Evolutionary conservation across 163 green algal species (phyloP).

Genomic region (Chlamydomonas reinhardtii): DNA sequence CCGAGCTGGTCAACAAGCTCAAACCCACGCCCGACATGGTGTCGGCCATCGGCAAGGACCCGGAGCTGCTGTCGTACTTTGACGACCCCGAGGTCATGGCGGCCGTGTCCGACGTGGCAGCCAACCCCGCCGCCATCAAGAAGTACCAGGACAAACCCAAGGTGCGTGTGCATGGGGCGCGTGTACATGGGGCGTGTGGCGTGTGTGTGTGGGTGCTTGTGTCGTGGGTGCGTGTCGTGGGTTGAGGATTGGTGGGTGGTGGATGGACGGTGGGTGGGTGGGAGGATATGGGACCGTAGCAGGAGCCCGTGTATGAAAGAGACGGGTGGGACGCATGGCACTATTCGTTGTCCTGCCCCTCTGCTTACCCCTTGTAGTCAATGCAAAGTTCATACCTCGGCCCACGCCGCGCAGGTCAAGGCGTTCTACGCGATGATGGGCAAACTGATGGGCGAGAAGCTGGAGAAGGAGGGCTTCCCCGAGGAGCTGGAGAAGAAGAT

Average conservation of each 20-base stretch:
- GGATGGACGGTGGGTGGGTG: no score
- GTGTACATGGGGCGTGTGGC: no score
- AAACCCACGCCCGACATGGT: slow-evolving; percentile 70
- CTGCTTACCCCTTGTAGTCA: no score
- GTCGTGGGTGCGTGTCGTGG: no score
- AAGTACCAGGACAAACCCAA: slow-evolving; percentile 79
- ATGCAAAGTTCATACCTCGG: no score
- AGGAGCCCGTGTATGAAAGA: no score
- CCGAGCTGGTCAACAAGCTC: slow-evolving; percentile 62
- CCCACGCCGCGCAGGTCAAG: slow-evolving; percentile 10
- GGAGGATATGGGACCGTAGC: no score
- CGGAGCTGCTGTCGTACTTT: slow-evolving; percentile 62
- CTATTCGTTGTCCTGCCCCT: no score
- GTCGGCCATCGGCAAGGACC: slow-evolving; percentile 47
- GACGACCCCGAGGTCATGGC: slow-evolving; percentile 83
- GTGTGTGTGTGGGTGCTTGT: not conserved
- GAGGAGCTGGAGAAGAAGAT: no score
- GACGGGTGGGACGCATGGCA: no score
- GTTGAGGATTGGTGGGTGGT: not conserved
- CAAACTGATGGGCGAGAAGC: slow-evolving; percentile 41
- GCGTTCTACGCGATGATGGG: slow-evolving; percentile 47
- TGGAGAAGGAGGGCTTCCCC: slow-evolving; percentile 14
- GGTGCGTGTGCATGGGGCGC: no score
- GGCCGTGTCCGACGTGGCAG: slow-evolving; percentile 73
- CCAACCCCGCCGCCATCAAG: slow-evolving; percentile 66